phyloP scores from a whole-genome alignment of 495 filamentous ascomycete genomes.

The Clavariopsis aquatica region DNA sequence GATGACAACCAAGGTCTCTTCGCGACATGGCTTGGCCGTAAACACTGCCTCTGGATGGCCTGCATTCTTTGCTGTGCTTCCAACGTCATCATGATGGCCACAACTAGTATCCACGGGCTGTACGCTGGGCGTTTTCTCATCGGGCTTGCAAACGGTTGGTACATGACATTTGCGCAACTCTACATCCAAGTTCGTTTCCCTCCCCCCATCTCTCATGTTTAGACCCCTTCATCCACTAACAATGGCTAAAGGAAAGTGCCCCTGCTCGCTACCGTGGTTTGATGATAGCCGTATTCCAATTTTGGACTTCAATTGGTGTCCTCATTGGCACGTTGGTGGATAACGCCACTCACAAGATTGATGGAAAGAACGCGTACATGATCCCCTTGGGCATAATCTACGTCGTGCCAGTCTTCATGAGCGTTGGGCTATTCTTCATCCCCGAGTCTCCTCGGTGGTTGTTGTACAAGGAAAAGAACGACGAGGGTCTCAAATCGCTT shows the following conservation, averaged over 20 bases:
- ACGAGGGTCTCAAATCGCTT: slow-evolving; percentile 53
- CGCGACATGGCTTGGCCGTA: slow-evolving; percentile 53
- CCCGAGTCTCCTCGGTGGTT: slow-evolving; percentile 68
- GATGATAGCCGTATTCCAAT: slow-evolving; percentile 54
- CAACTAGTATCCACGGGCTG: slow-evolving; percentile 20
- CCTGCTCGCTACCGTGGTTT: slow-evolving; percentile 39
- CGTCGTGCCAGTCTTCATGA: slow-evolving; percentile 56
- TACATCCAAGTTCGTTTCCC: slow-evolving; percentile 22
- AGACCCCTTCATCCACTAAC: neutral
- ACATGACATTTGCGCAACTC: slow-evolving; percentile 34
- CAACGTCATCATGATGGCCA: slow-evolving; percentile 32
- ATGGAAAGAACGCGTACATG: slow-evolving; percentile 53
- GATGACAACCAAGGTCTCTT: slow-evolving; percentile 38
- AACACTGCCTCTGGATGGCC: slow-evolving; percentile 44
- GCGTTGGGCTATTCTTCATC: slow-evolving; percentile 58
- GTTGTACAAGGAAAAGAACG: slow-evolving; percentile 52
- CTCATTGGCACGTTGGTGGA: slow-evolving; percentile 58
- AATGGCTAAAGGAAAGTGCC: slow-evolving; percentile 1
- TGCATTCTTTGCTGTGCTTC: slow-evolving; percentile 25
- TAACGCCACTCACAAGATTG: slow-evolving; percentile 55
- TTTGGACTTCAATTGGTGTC: slow-evolving; percentile 45
- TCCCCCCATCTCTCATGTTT: too few species aligned
- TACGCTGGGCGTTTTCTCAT: slow-evolving; percentile 33
- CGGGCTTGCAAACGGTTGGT: slow-evolving; percentile 32
- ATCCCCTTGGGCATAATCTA: slow-evolving; percentile 63